Conservation (phyloP, 1,284 basidiomycete species). For the Austroboletus rostrupii region DNA sequence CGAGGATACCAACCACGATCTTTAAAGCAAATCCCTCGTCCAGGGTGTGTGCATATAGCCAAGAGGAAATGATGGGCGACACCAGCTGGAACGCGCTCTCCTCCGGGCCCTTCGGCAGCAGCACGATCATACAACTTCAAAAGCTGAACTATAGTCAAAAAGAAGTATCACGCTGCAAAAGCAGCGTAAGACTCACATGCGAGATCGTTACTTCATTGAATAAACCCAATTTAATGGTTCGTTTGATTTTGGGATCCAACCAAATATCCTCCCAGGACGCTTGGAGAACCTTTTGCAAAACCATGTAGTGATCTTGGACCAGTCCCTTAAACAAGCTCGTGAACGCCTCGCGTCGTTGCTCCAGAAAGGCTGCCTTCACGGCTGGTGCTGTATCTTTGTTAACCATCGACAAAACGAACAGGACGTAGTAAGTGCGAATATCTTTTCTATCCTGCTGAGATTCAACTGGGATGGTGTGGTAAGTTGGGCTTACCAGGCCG, state of each 20-base stretch:
- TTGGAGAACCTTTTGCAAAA: conserved; percentile 59
- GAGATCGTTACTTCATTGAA: conserved; percentile 63
- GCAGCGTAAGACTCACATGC: conserved; percentile 42
- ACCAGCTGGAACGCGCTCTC: conserved; percentile 66
- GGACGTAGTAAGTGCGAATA: conserved; percentile 66
- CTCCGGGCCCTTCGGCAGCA: conserved; percentile 47
- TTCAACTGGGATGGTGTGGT: not conserved
- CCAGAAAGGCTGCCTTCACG: conserved; percentile 60
- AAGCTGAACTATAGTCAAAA: conserved; percentile 40
- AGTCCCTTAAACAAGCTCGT: conserved; percentile 67
- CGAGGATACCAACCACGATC: conserved; percentile 91
- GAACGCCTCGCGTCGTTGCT: conserved; percentile 62
- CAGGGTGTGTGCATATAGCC: conserved; percentile 81
- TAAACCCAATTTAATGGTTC: conserved; percentile 62
- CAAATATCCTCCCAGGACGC: conserved; percentile 55
- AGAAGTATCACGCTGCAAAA: not conserved
- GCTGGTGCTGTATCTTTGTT: conserved; percentile 42
- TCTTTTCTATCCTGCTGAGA: conserved; percentile 39
- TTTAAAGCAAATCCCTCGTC: conserved; percentile 82
- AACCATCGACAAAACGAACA: conserved; percentile 70
- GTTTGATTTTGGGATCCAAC: conserved; percentile 64
- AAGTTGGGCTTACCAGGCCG: conserved; percentile 48
- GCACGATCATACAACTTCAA: conserved; percentile 65
- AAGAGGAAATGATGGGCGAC: conserved; percentile 86
- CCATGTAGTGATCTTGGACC: conserved; percentile 53